Base-by-base conservation (phyloP, 2,329 filamentous ascomycete species). In the Colletotrichum sp. region DNA sequence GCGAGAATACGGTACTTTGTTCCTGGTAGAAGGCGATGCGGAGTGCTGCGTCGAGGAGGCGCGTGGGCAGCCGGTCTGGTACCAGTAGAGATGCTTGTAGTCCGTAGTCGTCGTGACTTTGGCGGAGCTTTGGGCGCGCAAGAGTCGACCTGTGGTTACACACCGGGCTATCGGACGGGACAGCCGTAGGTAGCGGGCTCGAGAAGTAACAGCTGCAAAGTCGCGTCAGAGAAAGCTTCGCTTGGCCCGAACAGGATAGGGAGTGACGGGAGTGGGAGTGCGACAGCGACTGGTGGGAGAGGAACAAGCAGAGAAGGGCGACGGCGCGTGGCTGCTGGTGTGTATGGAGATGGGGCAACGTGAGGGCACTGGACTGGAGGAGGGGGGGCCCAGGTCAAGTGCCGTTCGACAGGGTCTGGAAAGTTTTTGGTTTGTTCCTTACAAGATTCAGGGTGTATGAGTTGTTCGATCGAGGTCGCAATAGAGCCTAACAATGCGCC, bases 191-290 rank as follows among this genome's bases (percentile, higher is more conserved):
- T 57, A 75, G 75, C 65, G 72, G 39, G 67, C 62, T 72, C 67
- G 68, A 69, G 65, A 72, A 69, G 62, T 71, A 74, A 71, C 69
- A 75, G 81, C 84, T 85, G 84, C 82, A 84, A 78, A 83, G 80
- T 81, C 82, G 83, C 82, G 84, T 85, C 82, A 85, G 84, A 84
- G 78, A 78, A 78, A 73, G 77, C 72, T 79, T 79, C 72, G 36
- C 75, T 77, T 75, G 75, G 49, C 71, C 66, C 52, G 36, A 77
- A 75, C 18, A 32, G 75, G 66, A 63, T 21, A 57, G 66, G 66
- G 63, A 64, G 71, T 39, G 68, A 74, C 59, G 49, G 65, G 73
- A 70, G 39, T 36, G 66, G 57, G 28, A 59, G 55, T 36, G 75
- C 64, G 55, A 71, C 26, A 12, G 59, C 44, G 55, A 72, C 73